phyloP scores from a whole-genome alignment of 192 early-diverging fungal species.

The Podila epigama region DNA sequence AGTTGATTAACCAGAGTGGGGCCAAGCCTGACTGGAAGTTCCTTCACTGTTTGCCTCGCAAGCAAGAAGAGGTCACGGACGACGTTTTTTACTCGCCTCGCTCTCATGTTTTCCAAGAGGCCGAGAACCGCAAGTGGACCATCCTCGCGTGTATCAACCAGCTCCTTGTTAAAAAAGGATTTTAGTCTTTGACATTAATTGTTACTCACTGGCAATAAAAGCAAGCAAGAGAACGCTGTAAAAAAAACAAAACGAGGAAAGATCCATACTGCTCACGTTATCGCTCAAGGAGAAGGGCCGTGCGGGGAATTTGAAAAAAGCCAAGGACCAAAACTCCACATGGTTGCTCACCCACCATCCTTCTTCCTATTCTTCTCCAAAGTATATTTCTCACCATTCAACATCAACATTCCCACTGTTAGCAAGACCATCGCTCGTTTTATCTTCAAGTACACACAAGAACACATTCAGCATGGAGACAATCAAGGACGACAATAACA shows the following conservation, averaged over 20 bases:
- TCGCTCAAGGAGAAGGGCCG: background rate
- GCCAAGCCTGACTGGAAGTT: slow-evolving; percentile 94
- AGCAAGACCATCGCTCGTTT: background rate
- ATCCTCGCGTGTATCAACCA: slow-evolving; percentile 86
- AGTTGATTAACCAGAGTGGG: slow-evolving; percentile 78
- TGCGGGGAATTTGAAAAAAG: background rate
- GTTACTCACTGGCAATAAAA: background rate
- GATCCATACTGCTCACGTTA: background rate
- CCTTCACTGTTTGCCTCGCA: slow-evolving; percentile 98
- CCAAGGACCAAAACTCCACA: too few species aligned
- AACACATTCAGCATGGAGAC: too few species aligned
- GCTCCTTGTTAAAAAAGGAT: slow-evolving; percentile 65
- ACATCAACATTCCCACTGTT: background rate
- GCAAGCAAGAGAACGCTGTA: background rate
- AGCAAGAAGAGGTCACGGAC: slow-evolving; percentile 96
- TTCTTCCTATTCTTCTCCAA: too few species aligned
- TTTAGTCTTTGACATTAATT: slow-evolving; percentile 31
- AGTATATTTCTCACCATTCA: too few species aligned
- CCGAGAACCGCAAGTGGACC: slow-evolving; percentile 99
- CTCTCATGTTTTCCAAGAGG: slow-evolving; percentile 96
- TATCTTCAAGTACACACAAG: too few species aligned
- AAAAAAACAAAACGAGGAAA: background rate
- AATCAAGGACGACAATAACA: too few species aligned
- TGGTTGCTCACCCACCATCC: too few species aligned
- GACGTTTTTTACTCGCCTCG: slow-evolving; percentile 92